These are phyloP conservation scores for Penicillium sp. DNA, from an alignment of 2,329 filamentous ascomycete species.

Conservation along the genomic window DNA sequence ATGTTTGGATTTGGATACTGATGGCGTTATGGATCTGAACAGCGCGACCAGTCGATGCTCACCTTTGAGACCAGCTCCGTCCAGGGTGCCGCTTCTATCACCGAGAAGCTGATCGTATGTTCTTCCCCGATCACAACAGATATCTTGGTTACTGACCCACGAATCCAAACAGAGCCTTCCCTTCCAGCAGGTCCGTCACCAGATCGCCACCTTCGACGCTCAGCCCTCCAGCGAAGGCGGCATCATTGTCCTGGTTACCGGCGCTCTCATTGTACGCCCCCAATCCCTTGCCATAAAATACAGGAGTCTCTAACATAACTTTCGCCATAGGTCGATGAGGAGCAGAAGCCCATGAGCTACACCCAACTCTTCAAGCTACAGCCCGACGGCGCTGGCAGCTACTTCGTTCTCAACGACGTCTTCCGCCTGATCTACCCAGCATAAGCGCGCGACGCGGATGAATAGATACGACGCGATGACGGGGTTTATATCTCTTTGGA, in stretches of 20 bases:
- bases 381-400: constrained; percentile 62
- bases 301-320: not conserved
- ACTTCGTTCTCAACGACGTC: constrained; percentile 89
- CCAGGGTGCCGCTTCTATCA: constrained; percentile 61
- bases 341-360: constrained; percentile 83
- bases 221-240: constrained; percentile 69
- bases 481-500: constrained; percentile 6
- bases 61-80: constrained; percentile 75
- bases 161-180: constrained; percentile 58
- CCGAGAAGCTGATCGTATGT: constrained; percentile 75
- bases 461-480: constrained; percentile 19
- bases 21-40: constrained; percentile 9
- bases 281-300: not conserved
- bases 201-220: constrained; percentile 70
- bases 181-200: constrained; percentile 75
- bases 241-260: constrained; percentile 84
- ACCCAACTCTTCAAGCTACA: constrained; percentile 82
- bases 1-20: not conserved
- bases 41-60: constrained; percentile 84
- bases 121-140: not conserved
- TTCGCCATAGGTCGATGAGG: constrained; percentile 68
- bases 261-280: constrained; percentile 67
- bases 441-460: not conserved
- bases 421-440: constrained; percentile 75
- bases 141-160: not conserved